These are phyloP conservation scores for Trichophyton equinum DNA, from an alignment of 2,329 filamentous ascomycete genomes.

Conservation along the genomic window DNA sequence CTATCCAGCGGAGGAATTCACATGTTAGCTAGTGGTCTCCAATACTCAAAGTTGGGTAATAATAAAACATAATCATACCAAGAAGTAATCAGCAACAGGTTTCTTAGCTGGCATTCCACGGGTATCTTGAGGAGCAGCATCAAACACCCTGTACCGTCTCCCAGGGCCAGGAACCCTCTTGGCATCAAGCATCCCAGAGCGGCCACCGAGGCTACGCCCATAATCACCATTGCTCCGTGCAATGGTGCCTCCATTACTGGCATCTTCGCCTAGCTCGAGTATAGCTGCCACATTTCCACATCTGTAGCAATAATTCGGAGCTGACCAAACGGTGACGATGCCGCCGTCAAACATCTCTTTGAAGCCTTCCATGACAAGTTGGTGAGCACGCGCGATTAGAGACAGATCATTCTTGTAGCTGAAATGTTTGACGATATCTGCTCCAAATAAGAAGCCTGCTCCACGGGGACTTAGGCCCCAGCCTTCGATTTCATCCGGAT, in stretches of 20 bases:
- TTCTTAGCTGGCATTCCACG: constrained; percentile 98
- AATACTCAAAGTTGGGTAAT: neutral
- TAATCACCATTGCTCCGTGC: constrained; percentile 46
- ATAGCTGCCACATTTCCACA: constrained; percentile 95
- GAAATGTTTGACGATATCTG: constrained; percentile 90
- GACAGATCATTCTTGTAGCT: constrained; percentile 89
- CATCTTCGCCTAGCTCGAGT: constrained; percentile 80
- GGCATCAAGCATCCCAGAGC: constrained; percentile 36
- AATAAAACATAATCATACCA: constrained; percentile 34
- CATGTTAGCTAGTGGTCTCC: neutral
- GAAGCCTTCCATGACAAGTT: constrained; percentile 98
- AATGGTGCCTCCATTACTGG: constrained; percentile 58
- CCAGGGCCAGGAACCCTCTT: constrained; percentile 55
- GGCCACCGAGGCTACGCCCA: constrained; percentile 30
- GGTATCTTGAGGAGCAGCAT: constrained; percentile 89
- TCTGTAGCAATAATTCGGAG: constrained; percentile 91
- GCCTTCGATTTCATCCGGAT: constrained; percentile 93
- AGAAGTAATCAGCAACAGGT: constrained; percentile 91
- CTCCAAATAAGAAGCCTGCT: constrained; percentile 85
- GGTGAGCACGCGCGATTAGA: constrained; percentile 85
- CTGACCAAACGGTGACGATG: constrained; percentile 98
- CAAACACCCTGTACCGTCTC: constrained; percentile 84
- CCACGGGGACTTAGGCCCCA: constrained; percentile 92
- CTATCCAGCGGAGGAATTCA: neutral
- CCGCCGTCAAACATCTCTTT: constrained; percentile 97